Evolutionary conservation across 768 basidiomycete species (phyloP).

Genomic region (Leccinum imitatum): DNA sequence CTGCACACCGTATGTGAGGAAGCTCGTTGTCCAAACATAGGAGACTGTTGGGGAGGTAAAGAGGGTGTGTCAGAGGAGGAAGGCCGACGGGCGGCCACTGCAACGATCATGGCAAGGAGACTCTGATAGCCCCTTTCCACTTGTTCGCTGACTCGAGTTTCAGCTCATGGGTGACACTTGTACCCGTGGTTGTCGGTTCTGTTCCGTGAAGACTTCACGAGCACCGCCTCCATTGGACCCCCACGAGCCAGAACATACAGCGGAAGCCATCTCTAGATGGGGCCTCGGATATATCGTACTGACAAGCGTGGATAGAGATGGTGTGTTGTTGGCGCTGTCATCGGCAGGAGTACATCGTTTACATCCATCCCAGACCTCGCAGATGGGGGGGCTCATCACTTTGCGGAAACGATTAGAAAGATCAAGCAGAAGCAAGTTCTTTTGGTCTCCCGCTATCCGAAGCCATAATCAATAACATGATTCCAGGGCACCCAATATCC

Average conservation of each 20-base stretch:
- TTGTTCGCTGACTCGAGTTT: conserved; percentile 8
- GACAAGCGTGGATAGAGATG: conserved; percentile 96
- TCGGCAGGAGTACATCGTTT: neutral
- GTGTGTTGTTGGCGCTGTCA: conserved; percentile 43
- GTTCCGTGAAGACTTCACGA: conserved; percentile 92
- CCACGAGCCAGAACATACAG: conserved; percentile 97
- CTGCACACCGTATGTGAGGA: conserved; percentile 99
- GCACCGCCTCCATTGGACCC: conserved; percentile 89
- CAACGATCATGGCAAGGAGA: conserved; percentile 89
- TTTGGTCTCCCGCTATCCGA: conserved; percentile 31
- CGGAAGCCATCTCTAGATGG: conserved; percentile 97
- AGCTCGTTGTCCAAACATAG: conserved; percentile 97
- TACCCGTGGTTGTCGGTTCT: conserved; percentile 96
- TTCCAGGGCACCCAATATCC: conserved; percentile 85
- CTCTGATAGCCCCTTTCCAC: neutral
- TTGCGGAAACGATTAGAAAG: conserved; percentile 91
- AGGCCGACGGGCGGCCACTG: conserved; percentile 83
- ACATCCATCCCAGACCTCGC: conserved; percentile 63
- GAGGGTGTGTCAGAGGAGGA: conserved; percentile 63
- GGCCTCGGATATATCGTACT: conserved; percentile 97
- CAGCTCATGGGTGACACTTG: conserved; percentile 99
- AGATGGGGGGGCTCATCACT: conserved; percentile 92
- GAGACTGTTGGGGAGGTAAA: conserved; percentile 98
- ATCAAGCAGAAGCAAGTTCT: conserved; percentile 83
- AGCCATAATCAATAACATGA: neutral